phyloP scores from a whole-genome alignment of 1,139 yeast species.

The Saccharomyces pastorianus region DNA sequence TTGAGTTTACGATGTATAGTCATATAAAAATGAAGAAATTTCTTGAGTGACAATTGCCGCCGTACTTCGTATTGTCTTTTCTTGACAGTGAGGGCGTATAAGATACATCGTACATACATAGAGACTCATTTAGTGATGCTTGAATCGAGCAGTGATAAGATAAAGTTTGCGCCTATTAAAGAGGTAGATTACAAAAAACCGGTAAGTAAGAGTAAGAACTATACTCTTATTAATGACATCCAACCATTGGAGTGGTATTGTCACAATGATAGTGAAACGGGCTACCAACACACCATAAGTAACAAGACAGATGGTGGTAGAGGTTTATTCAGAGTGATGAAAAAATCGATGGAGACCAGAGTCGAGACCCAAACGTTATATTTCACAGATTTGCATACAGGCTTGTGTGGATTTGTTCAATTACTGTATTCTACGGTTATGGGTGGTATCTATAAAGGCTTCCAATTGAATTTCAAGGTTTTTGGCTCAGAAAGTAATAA shows the following conservation, averaged over 20 bases:
- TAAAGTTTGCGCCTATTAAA: conserved; percentile 12
- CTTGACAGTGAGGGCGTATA: not conserved
- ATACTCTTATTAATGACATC: conserved; percentile 10
- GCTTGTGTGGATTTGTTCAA: conserved; percentile 71
- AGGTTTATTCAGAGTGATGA: conserved; percentile 8
- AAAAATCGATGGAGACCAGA: conserved; percentile 40
- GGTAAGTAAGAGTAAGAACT: conserved; percentile 4
- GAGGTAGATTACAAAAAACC: conserved; percentile 8
- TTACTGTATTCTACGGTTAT: conserved; percentile 75
- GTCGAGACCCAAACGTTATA: conserved; percentile 86
- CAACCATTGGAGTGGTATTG: conserved; percentile 5
- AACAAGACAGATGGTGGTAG: not conserved
- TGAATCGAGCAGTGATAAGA: conserved; percentile 8
- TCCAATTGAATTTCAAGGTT: conserved; percentile 75
- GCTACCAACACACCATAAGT: not conserved
- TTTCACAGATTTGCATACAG: conserved; percentile 50
- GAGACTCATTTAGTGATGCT: not conserved
- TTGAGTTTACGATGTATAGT: not conserved
- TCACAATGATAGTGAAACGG: conserved; percentile 1
- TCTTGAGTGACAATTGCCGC: not conserved
- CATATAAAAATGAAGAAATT: not conserved
- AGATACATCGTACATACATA: not conserved
- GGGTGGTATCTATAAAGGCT: conserved; percentile 66
- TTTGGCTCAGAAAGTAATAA: conserved; percentile 26
- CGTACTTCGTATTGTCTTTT: not conserved